Evolutionary conservation across 2,329 filamentous ascomycete genomes (phyloP).

Genomic region (Passalora sequoiae): DNA sequence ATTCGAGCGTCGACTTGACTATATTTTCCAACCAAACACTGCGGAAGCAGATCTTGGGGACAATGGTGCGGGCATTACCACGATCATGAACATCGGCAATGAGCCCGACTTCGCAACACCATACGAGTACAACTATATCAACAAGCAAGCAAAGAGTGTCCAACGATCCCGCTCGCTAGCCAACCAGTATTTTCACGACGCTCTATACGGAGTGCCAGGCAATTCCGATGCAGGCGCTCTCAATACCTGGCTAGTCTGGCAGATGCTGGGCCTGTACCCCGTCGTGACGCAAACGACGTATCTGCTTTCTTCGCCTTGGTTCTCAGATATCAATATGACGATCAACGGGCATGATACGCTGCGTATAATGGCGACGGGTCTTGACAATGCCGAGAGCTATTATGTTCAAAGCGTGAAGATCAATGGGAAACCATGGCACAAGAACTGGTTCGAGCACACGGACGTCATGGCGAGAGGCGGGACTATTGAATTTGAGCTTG

Average conservation of each 20-base stretch:
- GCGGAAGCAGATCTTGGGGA: conserved; percentile 33
- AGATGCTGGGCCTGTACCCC: conserved; percentile 34
- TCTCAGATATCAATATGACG: conserved; percentile 30
- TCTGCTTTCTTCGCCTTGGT: conserved; percentile 25
- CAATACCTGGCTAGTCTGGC: conserved; percentile 31
- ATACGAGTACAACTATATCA: conserved; percentile 32
- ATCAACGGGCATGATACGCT: conserved; percentile 34
- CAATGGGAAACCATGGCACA: conserved; percentile 49
- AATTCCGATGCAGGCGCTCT: conserved; percentile 33
- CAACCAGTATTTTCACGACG: conserved; percentile 30
- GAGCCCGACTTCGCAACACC: conserved; percentile 33
- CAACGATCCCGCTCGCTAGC: conserved; percentile 21
- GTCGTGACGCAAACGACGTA: conserved; percentile 36
- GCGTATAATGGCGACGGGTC: conserved; percentile 44
- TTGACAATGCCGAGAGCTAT: conserved; percentile 41
- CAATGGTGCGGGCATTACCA: conserved; percentile 35
- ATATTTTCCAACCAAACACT: conserved; percentile 38
- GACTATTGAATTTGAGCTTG: conserved; percentile 47
- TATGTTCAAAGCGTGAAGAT: conserved; percentile 52
- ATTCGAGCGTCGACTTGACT: conserved; percentile 40
- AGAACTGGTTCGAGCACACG: conserved; percentile 53
- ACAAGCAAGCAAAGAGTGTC: conserved; percentile 31
- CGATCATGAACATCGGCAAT: conserved; percentile 36
- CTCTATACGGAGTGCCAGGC: conserved; percentile 29
- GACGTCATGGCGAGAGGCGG: conserved; percentile 45